phyloP scores from a whole-genome alignment of 179 eudicot genomes.

The Drosera spatulata region DNA sequence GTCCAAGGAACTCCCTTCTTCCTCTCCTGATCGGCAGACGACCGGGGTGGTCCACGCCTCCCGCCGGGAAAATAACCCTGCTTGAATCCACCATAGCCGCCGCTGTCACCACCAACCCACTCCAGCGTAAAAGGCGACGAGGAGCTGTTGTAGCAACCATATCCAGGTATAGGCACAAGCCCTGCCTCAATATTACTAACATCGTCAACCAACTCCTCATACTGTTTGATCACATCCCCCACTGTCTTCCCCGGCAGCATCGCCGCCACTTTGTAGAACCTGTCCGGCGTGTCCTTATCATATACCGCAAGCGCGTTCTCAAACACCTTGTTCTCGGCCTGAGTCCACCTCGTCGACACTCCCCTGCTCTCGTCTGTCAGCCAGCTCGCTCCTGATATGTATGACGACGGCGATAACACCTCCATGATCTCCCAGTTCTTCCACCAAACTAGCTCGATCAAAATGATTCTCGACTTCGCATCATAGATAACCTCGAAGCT shows the following conservation, averaged over 20 bases:
- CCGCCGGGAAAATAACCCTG: slow-evolving; percentile 8
- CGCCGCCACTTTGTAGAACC: slow-evolving; percentile 84
- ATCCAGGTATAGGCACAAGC: slow-evolving; percentile 54
- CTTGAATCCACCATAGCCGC: slow-evolving; percentile 41
- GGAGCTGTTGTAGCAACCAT: slow-evolving; percentile 39
- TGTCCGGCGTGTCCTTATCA: slow-evolving; percentile 82
- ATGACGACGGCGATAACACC: slow-evolving; percentile 45
- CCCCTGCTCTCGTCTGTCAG: slow-evolving; percentile 50
- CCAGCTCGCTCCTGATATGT: slow-evolving; percentile 49
- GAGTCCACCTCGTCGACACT: slow-evolving; percentile 52
- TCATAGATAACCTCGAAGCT: too few relatives aligned
- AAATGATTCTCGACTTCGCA: too few relatives aligned
- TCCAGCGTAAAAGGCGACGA: slow-evolving; percentile 47
- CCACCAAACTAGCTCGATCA: not conserved
- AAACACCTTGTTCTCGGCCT: slow-evolving; percentile 79
- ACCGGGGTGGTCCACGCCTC: slow-evolving; percentile 25
- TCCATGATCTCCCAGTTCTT: slow-evolving; percentile 52
- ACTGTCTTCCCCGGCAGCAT: slow-evolving; percentile 91
- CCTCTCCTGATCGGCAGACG: slow-evolving; percentile 62
- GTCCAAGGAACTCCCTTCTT: slow-evolving; percentile 54
- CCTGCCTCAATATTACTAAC: slow-evolving; percentile 92
- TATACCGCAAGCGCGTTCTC: slow-evolving; percentile 75
- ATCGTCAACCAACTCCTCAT: slow-evolving; percentile 75
- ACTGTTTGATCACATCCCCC: slow-evolving; percentile 74
- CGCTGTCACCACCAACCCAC: slow-evolving; percentile 39